Base-by-base conservation (phyloP, 768 basidiomycete species). In the Coprinellus micaceus region DNA sequence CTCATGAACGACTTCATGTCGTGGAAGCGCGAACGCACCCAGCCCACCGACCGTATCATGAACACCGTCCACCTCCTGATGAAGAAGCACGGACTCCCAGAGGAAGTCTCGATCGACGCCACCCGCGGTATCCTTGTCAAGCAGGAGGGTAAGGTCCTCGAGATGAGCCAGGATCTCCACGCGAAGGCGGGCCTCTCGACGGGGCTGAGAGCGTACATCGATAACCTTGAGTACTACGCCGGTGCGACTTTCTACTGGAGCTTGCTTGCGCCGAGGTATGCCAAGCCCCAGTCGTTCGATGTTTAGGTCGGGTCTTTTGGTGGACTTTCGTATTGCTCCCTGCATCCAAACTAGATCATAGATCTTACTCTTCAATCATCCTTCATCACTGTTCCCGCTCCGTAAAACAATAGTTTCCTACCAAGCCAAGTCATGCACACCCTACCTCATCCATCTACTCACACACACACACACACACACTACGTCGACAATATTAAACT, bases 21-120 rank as follows among this genome's bases (percentile, higher is more conserved):
- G 28, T 50, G 48, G 48, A 50, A 50, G 30, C 48, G 48, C 26
- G 48, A 50, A n/a, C 48, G 48, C 28, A 33, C 48, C 17, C 48
- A 50, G 21, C 48, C 48, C 48, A 50, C 48, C 3, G 48, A 50
- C 21, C 48, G 48, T n/a, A 21, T 50, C 15, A 33, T 50, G 48
- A 50, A 50, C 29, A n/a, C 29, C 12, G n/a, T 50, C 29, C 30
- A 50, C 29, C n/a, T 50, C 3, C 9, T 50, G 28, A 36, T 50
- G 48, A 50, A 50, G n/a, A 2, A 5, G 28, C n/a, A 50, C 48
- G 33, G 33, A 9, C 30, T 50, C 26, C 48, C 48, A 10, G 48
- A 50, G 17, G 48, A 50, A 5, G 48, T 26, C 21, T 10, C 48
- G 15, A 33, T 50, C 3, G 48, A 50, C 48, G 33, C 28, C 15